These are phyloP conservation scores for Craspedostauros australis DNA, from an alignment of 108 stramenopile genomes.

Conservation along the genomic window DNA sequence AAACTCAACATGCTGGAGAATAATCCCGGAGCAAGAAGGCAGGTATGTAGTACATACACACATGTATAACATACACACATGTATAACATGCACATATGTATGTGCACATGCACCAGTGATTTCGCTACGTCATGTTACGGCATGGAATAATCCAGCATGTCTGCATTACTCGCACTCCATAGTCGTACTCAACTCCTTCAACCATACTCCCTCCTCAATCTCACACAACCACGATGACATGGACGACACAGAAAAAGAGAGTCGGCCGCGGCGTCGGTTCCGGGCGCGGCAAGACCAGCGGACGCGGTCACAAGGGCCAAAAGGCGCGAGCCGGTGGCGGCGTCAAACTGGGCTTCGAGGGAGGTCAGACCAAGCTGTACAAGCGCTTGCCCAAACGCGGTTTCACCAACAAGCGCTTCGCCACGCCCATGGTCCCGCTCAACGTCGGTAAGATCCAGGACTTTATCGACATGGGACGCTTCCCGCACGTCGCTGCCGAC, in stretches of 20 bases:
- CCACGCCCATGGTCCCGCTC: constrained; percentile 62
- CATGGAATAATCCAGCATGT: no score
- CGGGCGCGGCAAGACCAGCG: constrained; percentile 93
- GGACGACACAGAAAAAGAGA: constrained; percentile 37
- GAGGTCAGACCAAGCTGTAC: constrained; percentile 97
- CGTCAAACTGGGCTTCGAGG: constrained; percentile 88
- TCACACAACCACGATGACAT: no score
- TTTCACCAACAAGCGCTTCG: constrained; percentile 86
- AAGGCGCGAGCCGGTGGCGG: constrained; percentile 85
- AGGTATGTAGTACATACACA: not conserved
- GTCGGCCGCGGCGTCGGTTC: constrained; percentile 97
- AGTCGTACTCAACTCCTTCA: no score
- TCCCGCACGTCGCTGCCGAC: constrained; percentile 43
- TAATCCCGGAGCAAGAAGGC: constrained; percentile 79
- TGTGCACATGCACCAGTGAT: no score
- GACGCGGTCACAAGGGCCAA: constrained; percentile 96
- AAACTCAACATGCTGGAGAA: constrained; percentile 71
- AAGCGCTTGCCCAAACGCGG: constrained; percentile 94
- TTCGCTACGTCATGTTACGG: no score
- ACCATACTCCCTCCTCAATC: no score
- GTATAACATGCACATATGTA: no score
- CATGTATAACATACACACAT: no score
- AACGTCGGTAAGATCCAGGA: constrained; percentile 84
- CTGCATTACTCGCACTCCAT: no score
- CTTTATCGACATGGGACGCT: constrained; percentile 92